Base-by-base conservation (phyloP, 441 rosid genomes). In the Biscutella laevigata region DNA sequence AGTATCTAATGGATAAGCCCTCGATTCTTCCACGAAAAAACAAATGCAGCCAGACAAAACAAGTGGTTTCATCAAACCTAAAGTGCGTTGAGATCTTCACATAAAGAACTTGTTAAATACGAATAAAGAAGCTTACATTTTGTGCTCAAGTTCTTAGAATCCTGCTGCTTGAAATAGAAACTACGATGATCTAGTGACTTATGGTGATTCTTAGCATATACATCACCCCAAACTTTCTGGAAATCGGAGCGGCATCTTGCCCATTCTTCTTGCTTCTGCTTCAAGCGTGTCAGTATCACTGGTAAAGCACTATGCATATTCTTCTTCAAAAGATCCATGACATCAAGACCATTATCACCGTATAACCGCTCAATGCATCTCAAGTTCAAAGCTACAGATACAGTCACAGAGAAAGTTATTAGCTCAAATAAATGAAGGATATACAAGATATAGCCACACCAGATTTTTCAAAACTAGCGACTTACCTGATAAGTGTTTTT, bases 221-320 rank as follows among this genome's bases (percentile, higher is more conserved):
- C 85, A 64, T 94, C 97, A 39, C 91, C 91, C 99, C 99, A 94
- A 52, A 94, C 95, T 81, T 94, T 89, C 73, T 84, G 88, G 54
- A 86, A 89, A 71, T 89, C 99, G 59, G 84, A 62, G 51, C 84
- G 97, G 69, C 99, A 87, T 67, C 80, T 87, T 33, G 84, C 85
- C 97, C 96, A 94, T 71, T 94, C 96, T 71, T 94, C 97, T 75
- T 89, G 96, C 72, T 89, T 94, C 81, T 94, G 96, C 83, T 94
- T 89, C 79, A 94, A 73, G 53, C 99, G 96, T 39, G 86, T 89
- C 66, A 94, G 76, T 74, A 94, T 83, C 57, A 89, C 87, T 1
- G 97, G 99, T 77, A 89, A 71, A 74, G 94, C 96, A 54, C 82
- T 83, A 59, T 83, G 74, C 20, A 86, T 72, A 61, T 84, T 89